Evolutionary conservation across 768 basidiomycete genomes (phyloP).

Genomic region (Agrocybe praecox): DNA sequence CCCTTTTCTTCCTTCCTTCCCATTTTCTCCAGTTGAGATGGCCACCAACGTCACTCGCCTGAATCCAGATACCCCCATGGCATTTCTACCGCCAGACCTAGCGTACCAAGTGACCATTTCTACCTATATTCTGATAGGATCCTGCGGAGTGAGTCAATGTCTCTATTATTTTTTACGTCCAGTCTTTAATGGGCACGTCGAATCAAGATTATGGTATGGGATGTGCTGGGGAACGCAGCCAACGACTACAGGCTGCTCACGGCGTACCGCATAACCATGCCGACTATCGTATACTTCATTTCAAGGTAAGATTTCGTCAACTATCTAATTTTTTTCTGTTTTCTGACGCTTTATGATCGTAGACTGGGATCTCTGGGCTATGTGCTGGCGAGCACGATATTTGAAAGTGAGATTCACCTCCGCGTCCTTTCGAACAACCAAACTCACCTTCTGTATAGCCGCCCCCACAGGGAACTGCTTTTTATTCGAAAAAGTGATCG

Average conservation of each 20-base stretch:
- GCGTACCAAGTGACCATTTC: not conserved
- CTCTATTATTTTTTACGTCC: no score
- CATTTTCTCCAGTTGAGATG: not conserved
- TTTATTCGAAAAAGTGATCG: constrained; percentile 10
- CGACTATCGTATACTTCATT: not conserved
- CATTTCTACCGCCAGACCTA: not conserved
- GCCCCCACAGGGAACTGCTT: constrained; percentile 15
- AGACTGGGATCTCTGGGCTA: constrained; percentile 9
- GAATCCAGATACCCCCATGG: not conserved
- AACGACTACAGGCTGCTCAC: not conserved
- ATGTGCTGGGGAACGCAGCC: not conserved
- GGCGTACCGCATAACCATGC: not conserved
- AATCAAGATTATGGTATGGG: not conserved
- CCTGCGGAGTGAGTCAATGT: not conserved
- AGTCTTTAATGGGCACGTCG: no score
- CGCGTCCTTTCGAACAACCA: not conserved
- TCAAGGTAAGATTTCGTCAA: not conserved
- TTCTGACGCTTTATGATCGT: not conserved
- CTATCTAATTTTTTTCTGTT: not conserved
- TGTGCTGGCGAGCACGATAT: not conserved
- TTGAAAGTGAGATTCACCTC: not conserved
- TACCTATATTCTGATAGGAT: not conserved
- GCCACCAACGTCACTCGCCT: not conserved
- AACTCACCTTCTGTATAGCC: not conserved
- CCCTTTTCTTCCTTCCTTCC: not conserved